These are phyloP conservation scores for Rhizopogon vulgaris DNA, from an alignment of 768 basidiomycete species.

Conservation along the genomic window DNA sequence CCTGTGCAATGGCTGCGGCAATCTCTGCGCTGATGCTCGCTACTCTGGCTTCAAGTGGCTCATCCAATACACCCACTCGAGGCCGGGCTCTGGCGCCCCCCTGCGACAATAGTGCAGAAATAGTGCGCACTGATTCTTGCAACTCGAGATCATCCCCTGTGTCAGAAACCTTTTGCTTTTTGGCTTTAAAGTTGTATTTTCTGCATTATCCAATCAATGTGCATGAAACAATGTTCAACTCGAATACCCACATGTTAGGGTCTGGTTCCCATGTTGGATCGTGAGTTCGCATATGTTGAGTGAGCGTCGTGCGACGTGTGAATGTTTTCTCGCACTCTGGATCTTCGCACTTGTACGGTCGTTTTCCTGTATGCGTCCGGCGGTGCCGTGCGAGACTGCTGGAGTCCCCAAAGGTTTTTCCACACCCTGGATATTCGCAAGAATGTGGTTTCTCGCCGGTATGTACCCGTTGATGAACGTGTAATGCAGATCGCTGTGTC, in stretches of 20 bases:
- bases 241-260: conserved; percentile 61
- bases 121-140: conserved; percentile 69
- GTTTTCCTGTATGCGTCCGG: conserved; percentile 81
- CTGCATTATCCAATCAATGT: conserved; percentile 31
- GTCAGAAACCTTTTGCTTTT: conserved; percentile 47
- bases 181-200: conserved; percentile 75
- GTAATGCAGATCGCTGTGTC: conserved; percentile 76
- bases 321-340: conserved; percentile 83
- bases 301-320: conserved; percentile 78
- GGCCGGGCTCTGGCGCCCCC: conserved; percentile 28
- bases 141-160: conserved; percentile 55
- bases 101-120: conserved; percentile 61
- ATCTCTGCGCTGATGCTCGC: conserved; percentile 79
- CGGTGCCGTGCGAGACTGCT: conserved; percentile 89
- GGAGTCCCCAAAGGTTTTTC: conserved; percentile 86
- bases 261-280: conserved; percentile 83
- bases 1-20: conserved; percentile 74
- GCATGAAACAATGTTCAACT: conserved; percentile 3
- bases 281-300: conserved; percentile 83
- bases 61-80: conserved; percentile 30
- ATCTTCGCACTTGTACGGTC: conserved; percentile 83
- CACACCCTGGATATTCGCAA: conserved; percentile 85
- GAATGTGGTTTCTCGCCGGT: conserved; percentile 91
- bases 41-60: conserved; percentile 52
- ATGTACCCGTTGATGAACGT: conserved; percentile 84